These are phyloP conservation scores for Musa itinerans DNA, from an alignment of 176 grass and related monocot genomes.

Conservation along the genomic window DNA sequence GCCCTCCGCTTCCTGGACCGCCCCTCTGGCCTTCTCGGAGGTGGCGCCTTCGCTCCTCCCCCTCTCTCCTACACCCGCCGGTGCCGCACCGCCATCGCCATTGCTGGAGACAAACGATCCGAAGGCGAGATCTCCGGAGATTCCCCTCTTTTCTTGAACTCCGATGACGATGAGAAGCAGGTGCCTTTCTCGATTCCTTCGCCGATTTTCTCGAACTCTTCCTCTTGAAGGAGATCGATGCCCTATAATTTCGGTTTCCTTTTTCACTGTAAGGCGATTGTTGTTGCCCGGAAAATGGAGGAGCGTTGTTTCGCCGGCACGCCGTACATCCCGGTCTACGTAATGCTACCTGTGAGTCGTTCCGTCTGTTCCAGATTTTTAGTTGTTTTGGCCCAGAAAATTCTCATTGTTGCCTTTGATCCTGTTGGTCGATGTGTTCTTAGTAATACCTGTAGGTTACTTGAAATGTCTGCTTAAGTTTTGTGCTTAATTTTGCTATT, in stretches of 20 bases:
- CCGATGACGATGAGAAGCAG: conserved; percentile 27
- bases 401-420: no score
- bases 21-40: conserved; percentile 8
- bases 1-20: conserved; percentile 27
- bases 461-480: neutral
- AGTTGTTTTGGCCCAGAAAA: neutral
- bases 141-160: conserved; percentile 31
- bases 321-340: conserved; percentile 63
- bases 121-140: conserved; percentile 3
- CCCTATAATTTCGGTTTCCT: neutral
- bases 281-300: conserved; percentile 23
- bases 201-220: neutral
- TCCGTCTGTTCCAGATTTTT: neutral
- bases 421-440: neutral
- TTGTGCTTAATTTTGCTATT: conserved; percentile 2
- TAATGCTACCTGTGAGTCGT: conserved; percentile 67
- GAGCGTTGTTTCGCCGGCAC: conserved; percentile 73
- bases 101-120: neutral
- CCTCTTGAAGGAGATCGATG: neutral
- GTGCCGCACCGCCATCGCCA: conserved; percentile 11
- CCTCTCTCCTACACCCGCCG: neutral
- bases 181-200: neutral
- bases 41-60: neutral
- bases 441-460: no score
- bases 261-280: neutral